phyloP scores from a whole-genome alignment of 2,329 filamentous ascomycete genomes.

The Decorospora gaudefroyi region DNA sequence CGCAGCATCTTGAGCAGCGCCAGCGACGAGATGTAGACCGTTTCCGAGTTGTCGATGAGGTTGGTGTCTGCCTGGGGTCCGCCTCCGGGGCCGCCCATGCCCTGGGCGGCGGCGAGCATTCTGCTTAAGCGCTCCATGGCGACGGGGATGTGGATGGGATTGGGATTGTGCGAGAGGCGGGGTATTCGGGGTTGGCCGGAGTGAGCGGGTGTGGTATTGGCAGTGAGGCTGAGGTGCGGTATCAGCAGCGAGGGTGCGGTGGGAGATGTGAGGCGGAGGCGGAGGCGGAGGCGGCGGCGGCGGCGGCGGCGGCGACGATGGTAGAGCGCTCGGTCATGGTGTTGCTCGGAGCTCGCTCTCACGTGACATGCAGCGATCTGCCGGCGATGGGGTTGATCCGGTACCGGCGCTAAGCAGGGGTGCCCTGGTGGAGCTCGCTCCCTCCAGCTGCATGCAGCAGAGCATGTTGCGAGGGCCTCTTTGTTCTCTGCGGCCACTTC shows the following conservation, averaged over 20 bases:
- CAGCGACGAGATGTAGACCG: constrained; percentile 97
- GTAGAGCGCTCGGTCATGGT: constrained; percentile 18
- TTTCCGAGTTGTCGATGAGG: constrained; percentile 98
- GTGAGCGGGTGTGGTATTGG: neutral
- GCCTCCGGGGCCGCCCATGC: constrained; percentile 66
- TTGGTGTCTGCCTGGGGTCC: constrained; percentile 69
- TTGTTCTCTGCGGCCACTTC: constrained; percentile 20
- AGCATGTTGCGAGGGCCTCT: constrained; percentile 12
- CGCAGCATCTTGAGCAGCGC: constrained; percentile 98
- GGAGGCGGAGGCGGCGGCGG: too few species aligned
- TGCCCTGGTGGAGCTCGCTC: constrained; percentile 15
- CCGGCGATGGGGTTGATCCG: constrained; percentile 18
- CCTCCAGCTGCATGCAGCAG: too few species aligned
- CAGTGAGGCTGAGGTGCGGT: neutral
- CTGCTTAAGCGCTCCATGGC: constrained; percentile 89
- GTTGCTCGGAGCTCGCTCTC: constrained; percentile 18
- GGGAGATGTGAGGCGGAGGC: constrained; percentile 6
- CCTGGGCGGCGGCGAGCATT: constrained; percentile 76
- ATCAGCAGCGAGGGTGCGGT: constrained; percentile 1
- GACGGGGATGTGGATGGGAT: constrained; percentile 4
- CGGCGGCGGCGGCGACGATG: constrained; percentile 20
- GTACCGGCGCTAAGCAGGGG: constrained; percentile 14
- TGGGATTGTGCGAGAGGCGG: neutral
- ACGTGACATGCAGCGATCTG: constrained; percentile 20
- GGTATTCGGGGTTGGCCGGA: neutral